These are phyloP conservation scores for Echeveria elegans DNA, from an alignment of 164 flowering plant species.

Conservation along the genomic window DNA sequence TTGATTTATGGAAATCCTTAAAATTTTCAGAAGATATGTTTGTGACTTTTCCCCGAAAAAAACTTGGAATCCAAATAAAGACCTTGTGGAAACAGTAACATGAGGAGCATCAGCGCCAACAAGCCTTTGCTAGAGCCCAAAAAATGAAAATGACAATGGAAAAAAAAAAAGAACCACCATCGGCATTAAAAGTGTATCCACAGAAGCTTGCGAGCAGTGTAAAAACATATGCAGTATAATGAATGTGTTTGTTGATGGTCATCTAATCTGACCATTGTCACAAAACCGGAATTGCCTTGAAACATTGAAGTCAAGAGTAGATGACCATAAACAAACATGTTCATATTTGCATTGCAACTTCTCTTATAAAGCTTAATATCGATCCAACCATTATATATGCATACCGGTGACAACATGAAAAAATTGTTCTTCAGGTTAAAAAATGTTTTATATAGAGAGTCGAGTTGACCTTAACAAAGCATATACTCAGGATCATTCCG, in stretches of 20 bases:
- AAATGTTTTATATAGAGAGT: neutral
- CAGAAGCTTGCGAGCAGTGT: neutral
- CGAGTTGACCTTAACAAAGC: neutral
- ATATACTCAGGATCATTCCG: conserved; percentile 4
- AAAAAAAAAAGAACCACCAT: too few species aligned
- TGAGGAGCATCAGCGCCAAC: neutral
- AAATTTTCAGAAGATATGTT: too few species aligned
- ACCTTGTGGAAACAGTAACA: neutral
- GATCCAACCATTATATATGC: neutral
- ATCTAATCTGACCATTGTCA: neutral
- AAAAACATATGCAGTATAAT: neutral
- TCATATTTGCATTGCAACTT: neutral
- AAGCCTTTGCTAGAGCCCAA: too few species aligned
- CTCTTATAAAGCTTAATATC: neutral
- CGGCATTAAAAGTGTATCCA: neutral
- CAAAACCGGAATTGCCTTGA: neutral
- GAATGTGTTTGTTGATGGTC: conserved; percentile 7
- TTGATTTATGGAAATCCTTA: too few species aligned
- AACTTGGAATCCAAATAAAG: neutral
- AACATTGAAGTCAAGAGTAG: neutral
- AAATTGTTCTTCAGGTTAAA: neutral
- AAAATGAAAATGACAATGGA: too few species aligned
- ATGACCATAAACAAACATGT: conserved; percentile 7
- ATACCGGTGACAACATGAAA: neutral
- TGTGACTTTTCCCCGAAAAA: too few species aligned